phyloP scores from a whole-genome alignment of 345 rosid genomes.

The Citrus glauca region DNA sequence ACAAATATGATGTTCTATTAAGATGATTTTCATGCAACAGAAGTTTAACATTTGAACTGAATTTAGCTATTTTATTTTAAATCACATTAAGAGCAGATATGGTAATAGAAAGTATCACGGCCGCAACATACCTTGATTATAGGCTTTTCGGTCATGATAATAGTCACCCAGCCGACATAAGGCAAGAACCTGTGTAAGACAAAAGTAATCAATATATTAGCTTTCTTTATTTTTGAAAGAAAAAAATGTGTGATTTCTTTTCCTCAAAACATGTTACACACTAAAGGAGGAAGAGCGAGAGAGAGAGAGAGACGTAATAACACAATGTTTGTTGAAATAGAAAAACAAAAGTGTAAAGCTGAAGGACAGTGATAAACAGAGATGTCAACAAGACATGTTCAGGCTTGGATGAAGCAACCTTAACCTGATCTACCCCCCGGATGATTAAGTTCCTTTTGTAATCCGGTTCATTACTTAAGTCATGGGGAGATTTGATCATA shows the following conservation, averaged over 20 bases:
- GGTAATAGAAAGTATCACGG: too few relatives aligned
- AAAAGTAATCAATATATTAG: constrained; percentile 1
- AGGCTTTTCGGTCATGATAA: constrained; percentile 94
- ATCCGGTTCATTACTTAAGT: background rate
- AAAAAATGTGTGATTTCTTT: background rate
- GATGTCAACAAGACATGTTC: background rate
- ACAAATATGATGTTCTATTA: background rate
- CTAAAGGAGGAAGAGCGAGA: background rate
- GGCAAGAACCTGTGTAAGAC: constrained; percentile 63
- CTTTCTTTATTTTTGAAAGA: background rate
- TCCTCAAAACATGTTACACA: background rate
- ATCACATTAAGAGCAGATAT: background rate
- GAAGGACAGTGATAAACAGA: background rate
- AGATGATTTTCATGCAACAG: background rate
- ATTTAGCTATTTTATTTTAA: background rate
- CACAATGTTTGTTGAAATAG: background rate
- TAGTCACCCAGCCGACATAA: constrained; percentile 95
- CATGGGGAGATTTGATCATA: background rate
- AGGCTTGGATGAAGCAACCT: background rate
- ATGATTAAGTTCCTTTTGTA: background rate
- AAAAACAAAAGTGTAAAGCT: background rate
- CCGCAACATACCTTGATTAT: constrained; percentile 55
- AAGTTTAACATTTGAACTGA: background rate
- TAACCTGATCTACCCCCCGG: background rate
- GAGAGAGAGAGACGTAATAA: background rate